phyloP scores from a whole-genome alignment of 768 basidiomycete species.

The Piloderma croceum region DNA sequence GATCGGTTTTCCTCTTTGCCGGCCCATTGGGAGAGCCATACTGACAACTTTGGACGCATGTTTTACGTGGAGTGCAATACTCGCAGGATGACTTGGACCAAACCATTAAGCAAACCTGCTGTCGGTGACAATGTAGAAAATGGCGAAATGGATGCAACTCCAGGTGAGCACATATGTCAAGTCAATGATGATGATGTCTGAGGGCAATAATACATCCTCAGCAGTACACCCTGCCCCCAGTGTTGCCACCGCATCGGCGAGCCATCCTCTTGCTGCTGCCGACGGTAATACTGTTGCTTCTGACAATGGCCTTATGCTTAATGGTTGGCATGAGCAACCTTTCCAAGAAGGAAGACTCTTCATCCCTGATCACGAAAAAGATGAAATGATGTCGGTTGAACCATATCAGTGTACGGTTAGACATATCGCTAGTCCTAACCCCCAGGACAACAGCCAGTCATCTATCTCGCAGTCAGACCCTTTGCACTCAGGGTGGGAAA shows the following conservation, averaged over 20 bases:
- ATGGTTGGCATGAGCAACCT: slow-evolving; percentile 98
- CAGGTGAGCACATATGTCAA: slow-evolving; percentile 80
- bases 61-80: slow-evolving; percentile 99
- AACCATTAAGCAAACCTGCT: slow-evolving; percentile 74
- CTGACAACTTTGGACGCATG: slow-evolving; percentile 91
- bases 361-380: slow-evolving; percentile 98
- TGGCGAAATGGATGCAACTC: slow-evolving; percentile 76
- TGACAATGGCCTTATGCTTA: slow-evolving; percentile 83
- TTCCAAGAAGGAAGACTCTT: slow-evolving; percentile 98
- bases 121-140: slow-evolving; percentile 68
- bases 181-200: slow-evolving; percentile 85
- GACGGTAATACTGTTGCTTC: slow-evolving; percentile 51
- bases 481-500: slow-evolving; percentile 97
- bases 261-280: slow-evolving; percentile 26
- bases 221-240: slow-evolving; percentile 29
- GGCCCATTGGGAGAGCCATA: slow-evolving; percentile 91
- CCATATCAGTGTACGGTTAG: slow-evolving; percentile 95
- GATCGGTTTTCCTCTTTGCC: slow-evolving; percentile 93
- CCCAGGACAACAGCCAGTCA: slow-evolving; percentile 81
- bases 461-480: slow-evolving; percentile 96
- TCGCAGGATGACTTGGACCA: slow-evolving; percentile 95
- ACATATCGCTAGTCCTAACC: slow-evolving; percentile 92
- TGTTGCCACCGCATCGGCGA: slow-evolving; percentile 35
- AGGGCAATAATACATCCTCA: slow-evolving; percentile 48
- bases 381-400: slow-evolving; percentile 99